phyloP scores from a whole-genome alignment of 2,329 filamentous ascomycete genomes.

The Fusarium penzigii region DNA sequence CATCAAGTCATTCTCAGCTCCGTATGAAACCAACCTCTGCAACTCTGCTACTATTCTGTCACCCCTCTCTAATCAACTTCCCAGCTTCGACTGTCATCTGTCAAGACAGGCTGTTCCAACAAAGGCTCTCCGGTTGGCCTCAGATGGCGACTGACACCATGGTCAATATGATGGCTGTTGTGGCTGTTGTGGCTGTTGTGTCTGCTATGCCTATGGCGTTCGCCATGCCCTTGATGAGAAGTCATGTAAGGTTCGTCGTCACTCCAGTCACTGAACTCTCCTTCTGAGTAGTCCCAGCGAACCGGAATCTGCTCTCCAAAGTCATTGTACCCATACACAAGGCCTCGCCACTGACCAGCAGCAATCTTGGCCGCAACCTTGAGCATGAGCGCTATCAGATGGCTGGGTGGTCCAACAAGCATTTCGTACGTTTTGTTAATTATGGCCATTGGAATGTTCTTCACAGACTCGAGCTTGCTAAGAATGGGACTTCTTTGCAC shows the following conservation, averaged over 20 bases:
- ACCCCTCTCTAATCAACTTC: slow-evolving; percentile 16
- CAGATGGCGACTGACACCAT: background rate
- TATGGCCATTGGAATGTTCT: slow-evolving; percentile 50
- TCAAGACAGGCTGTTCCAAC: slow-evolving; percentile 18
- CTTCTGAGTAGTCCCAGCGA: slow-evolving; percentile 64
- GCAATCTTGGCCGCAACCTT: slow-evolving; percentile 77
- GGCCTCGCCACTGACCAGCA: slow-evolving; percentile 62
- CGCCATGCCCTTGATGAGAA: slow-evolving; percentile 10
- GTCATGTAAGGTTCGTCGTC: slow-evolving; percentile 50
- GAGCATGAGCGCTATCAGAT: slow-evolving; percentile 77
- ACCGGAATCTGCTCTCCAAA: slow-evolving; percentile 56
- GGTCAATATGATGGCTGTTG: background rate
- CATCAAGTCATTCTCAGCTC: background rate
- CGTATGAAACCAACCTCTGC: no score
- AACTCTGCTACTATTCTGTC: no score
- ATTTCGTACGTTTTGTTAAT: slow-evolving; percentile 77
- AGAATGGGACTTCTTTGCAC: slow-evolving; percentile 28
- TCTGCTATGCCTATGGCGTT: slow-evolving; percentile 10
- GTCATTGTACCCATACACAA: slow-evolving; percentile 56
- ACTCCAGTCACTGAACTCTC: slow-evolving; percentile 54
- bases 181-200: slow-evolving; percentile 5
- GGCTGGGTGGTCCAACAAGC: slow-evolving; percentile 76
- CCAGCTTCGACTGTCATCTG: slow-evolving; percentile 29
- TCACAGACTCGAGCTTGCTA: slow-evolving; percentile 25
- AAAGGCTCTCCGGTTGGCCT: slow-evolving; percentile 1